These are phyloP conservation scores for Taphrina confusa DNA, from an alignment of 1,139 yeast species.

Conservation along the genomic window DNA sequence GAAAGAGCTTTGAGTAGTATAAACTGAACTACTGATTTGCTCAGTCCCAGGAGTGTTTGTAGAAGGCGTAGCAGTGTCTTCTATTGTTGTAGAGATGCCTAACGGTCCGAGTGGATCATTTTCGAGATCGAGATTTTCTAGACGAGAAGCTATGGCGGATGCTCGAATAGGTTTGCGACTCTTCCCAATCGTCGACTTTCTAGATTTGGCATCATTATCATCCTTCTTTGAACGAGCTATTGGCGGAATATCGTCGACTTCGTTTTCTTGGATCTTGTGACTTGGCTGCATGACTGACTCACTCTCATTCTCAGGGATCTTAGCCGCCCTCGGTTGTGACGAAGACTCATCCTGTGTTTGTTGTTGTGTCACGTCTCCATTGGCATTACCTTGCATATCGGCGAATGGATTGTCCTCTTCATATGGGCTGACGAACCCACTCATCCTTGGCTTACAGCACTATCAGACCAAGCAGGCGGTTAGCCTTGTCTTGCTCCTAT, in stretches of 20 bases:
- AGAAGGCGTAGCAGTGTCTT: not conserved
- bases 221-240: not conserved
- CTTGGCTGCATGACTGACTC: not conserved
- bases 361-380: not conserved
- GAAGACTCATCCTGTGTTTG: not conserved
- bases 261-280: not conserved
- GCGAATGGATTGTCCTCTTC: slow-evolving; percentile 34
- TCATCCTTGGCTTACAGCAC: no score
- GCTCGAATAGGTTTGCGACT: slow-evolving; percentile 30
- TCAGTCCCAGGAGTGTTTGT: not conserved
- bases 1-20: not conserved
- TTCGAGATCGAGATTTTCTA: slow-evolving; percentile 27
- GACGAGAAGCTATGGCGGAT: slow-evolving; percentile 23
- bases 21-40: not conserved
- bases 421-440: slow-evolving; percentile 26
- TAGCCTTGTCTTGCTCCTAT: no score
- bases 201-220: not conserved
- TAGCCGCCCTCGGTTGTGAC: not conserved
- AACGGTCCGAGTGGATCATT: slow-evolving; percentile 31
- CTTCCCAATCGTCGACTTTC: slow-evolving; percentile 3
- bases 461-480: no score
- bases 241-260: no score
- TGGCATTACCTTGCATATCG: slow-evolving; percentile 25
- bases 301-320: not conserved
- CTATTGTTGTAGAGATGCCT: slow-evolving; percentile 7